Base-by-base conservation (phyloP, 2,329 filamentous ascomycete species). In the Fusarium buxicola region DNA sequence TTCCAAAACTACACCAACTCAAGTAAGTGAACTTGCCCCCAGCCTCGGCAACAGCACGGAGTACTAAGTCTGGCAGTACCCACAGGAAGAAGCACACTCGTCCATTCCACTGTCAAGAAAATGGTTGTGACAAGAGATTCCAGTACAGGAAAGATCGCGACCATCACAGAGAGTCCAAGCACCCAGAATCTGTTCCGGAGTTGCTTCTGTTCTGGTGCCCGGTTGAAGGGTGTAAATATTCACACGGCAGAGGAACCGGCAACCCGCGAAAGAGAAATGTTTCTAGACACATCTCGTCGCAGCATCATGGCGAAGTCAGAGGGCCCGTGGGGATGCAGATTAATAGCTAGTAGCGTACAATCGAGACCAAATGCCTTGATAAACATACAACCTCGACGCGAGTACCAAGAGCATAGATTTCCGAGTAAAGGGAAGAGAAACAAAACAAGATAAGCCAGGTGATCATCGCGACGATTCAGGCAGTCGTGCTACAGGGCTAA, bases 111-210 rank as follows among this genome's bases (percentile, higher is more conserved):
- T 47, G 44, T 9, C 21, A 34, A 35, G 44, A 35, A 36, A n/a
- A 35, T 2, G 44, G 31, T 7, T 47, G 44, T 12, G 30, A 11
- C 44, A 36, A 13, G 12, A 18, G 44, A 35, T 47, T 36, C 5
- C 21, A 18, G 13, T 36, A 34, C n/a, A 47, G 5, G 31, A 47
- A 47, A 7, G 44, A 47, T 13, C 44, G 35, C 7, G 27, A 30
- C 7, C 44, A 36, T 18, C 44, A 47, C 31, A 47, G 25, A 16
- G 43, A 46, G 24, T 15, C 43, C 43, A 46, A 46, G 18, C 43
- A 46, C 13, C 43, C 2, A 5, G 30, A 46, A 5, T 46, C 43
- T 46, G 43, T 46, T 12, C 9, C 13, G 2, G n/a, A 46, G 10
- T 16, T 46, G 43, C 18, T 35, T 8, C 30, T 27, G 7, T 46